These are phyloP conservation scores for Ophiocordyceps sinensis DNA, from an alignment of 2,329 filamentous ascomycete genomes.

Conservation along the genomic window DNA sequence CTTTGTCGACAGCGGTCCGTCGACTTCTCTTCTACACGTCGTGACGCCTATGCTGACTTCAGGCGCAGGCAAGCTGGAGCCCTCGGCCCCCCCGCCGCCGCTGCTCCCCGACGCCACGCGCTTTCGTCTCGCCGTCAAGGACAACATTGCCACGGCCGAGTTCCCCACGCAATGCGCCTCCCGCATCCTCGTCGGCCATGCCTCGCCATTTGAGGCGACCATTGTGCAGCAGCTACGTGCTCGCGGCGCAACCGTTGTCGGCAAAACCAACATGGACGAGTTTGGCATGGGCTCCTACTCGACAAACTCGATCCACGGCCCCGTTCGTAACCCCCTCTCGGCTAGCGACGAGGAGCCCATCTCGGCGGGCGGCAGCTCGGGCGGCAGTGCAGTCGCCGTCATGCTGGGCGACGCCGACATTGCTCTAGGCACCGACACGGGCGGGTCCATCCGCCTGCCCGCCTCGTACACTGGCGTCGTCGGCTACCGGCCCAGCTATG, in stretches of 20 bases:
- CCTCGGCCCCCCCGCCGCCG: slow-evolving; percentile 2
- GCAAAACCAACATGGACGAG: slow-evolving; percentile 90
- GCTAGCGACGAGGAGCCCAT: slow-evolving; percentile 18
- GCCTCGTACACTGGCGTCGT: slow-evolving; percentile 74
- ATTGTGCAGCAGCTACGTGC: slow-evolving; percentile 54
- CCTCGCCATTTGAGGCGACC: slow-evolving; percentile 69
- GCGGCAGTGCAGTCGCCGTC: slow-evolving; percentile 82
- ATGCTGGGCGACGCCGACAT: slow-evolving; percentile 40
- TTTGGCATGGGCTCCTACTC: slow-evolving; percentile 93
- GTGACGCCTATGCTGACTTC: too few relatives aligned
- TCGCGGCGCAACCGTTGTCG: slow-evolving; percentile 48
- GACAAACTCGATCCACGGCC: slow-evolving; percentile 50
- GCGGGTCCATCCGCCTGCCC: slow-evolving; percentile 74
- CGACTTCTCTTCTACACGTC: not conserved
- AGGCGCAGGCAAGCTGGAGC: not conserved
- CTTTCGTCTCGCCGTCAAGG: slow-evolving; percentile 51
- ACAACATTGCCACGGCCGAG: slow-evolving; percentile 56
- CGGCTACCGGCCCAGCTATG: slow-evolving; percentile 88
- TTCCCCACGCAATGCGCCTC: slow-evolving; percentile 77
- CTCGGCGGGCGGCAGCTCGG: slow-evolving; percentile 81
- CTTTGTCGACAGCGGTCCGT: slow-evolving; percentile 18
- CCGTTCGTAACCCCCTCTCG: slow-evolving; percentile 39
- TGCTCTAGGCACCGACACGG: slow-evolving; percentile 85
- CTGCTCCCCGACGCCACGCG: slow-evolving; percentile 9
- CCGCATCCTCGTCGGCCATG: slow-evolving; percentile 52